Base-by-base conservation (phyloP, 75 land plant genomes). In the Isoetes taiwanensis region DNA sequence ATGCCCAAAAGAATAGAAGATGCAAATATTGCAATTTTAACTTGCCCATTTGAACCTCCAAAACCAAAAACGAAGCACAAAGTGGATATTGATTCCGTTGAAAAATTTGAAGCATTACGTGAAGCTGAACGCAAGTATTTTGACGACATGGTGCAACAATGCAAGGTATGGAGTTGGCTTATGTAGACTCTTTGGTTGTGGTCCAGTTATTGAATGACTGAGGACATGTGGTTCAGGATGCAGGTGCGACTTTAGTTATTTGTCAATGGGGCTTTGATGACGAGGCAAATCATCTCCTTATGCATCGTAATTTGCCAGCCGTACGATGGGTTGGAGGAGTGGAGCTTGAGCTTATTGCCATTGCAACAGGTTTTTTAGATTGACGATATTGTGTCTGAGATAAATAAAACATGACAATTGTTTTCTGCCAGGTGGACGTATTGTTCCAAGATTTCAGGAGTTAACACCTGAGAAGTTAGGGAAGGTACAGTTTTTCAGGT, bases 11-110 rank as follows among this genome's bases (percentile, higher is more conserved):
- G 66, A 41, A 93, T 93, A 57, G 78, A 75, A 43, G 67, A 93
- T 82, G 98, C 83, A 26, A 87, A 93, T 56, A 93, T 93, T 73
- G 95, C 95, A 10, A 93, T 87, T 16, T 61, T 93, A 64, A 93
- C 97, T 21, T 91, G 97, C 58, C 98, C 98, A 2, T 93, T 93
- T 74, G 98, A 93, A 76, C 98, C 98, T 23, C 98, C 98, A 0
- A 93, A 93, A 78, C 98, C 98, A 41, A 93, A 93, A 64, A 93
- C 98, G 46, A 93, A 93, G 77, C 95, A 87, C 80, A 93, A 93
- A 78, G 86, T 93, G 58, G 98, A 93, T 66, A 87, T 93, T 72
- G 85, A 87, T 56, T 74, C 86, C 0, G 94, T 86, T 34, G 98
- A 93, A 68, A 93, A 93, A 65, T 93, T 93, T 64, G 80, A 87